Base-by-base conservation (phyloP, 495 filamentous ascomycete species). In the Penicillium robsamsonii region DNA sequence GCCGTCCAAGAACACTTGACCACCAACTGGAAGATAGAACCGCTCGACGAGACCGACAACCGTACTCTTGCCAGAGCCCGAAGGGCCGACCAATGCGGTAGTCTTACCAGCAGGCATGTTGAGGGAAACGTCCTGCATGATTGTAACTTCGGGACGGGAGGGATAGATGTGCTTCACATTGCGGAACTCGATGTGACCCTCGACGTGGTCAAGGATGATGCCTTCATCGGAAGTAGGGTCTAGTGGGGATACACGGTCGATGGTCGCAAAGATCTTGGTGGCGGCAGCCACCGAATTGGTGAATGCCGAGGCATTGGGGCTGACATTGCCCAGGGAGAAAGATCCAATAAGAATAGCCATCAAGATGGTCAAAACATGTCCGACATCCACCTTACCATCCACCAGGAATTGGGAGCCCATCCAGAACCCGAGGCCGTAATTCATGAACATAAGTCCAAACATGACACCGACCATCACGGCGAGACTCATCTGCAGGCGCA, bases 361-460 rank as follows among this genome's bases (percentile, higher is more conserved):
- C 71, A 96, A 75, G 52, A 97, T 91, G 11, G 86, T 97, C 33
- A 97, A 67, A 60, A 77, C 64, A 56, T 75, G 63, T 44, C 75
- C 75, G 5, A 84, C 72, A 33, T 70, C 67, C 24, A 88, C 77
- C n/a, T 86, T 79, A 2, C 85, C 85, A 9, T 79, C 65, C 0
- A 92, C 86, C 7, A 96, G 66, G 70, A 85, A 96, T 44, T 83
- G 79, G 55, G 88, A 92, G 11, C 94, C 94, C 79, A 92, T 88
- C 94, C 94, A 98, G 75, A 97, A 98, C 37, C 91, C 87, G 37
- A 98, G 81, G 31, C 87, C 90, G 61, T 96, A 97, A 70, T 92
- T 95, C 38, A 92, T 70, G 64, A 91, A 96, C 57, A 97, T 81
- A 52, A 93, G 76, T 53, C 80, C 75, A 76, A 96, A 90, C 85